A percentile compares a stretch with the other conserved stretches of the same genome.
phyloP scores from a whole-genome alignment of 2,329 filamentous ascomycete species.

The Fusarium sp. region DNA sequence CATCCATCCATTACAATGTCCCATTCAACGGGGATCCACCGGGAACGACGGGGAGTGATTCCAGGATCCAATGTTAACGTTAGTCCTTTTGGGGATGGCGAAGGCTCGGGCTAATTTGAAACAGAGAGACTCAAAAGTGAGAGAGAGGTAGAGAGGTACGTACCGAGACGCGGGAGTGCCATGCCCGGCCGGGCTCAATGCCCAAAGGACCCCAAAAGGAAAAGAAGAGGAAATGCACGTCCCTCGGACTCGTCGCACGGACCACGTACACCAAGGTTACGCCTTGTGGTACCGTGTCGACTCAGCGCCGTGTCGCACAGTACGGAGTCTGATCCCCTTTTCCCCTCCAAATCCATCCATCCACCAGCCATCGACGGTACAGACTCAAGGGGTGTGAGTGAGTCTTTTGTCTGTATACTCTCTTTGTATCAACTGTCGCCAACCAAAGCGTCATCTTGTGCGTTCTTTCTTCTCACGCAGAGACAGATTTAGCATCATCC shows the following conservation, averaged over 20 bases:
- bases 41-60: constrained; percentile 25
- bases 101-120: constrained; percentile 43
- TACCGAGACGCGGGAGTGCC: background rate
- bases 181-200: constrained; percentile 18
- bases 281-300: constrained; percentile 27
- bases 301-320: constrained; percentile 13
- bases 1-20: background rate
- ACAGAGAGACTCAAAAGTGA: constrained; percentile 22
- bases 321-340: constrained; percentile 31
- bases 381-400: background rate
- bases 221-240: constrained; percentile 26
- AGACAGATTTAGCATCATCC: background rate
- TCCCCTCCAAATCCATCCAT: constrained; percentile 19
- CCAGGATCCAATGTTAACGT: background rate
- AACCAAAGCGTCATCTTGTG: background rate
- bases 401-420: background rate
- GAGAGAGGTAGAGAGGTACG: background rate
- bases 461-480: background rate
- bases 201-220: constrained; percentile 15
- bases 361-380: background rate
- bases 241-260: constrained; percentile 29
- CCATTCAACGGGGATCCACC: constrained; percentile 14
- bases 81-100: constrained; percentile 31
- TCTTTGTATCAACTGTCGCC: background rate
- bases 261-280: constrained; percentile 20